These are phyloP conservation scores for Phaseolus coccineus DNA, from an alignment of 331 rosid species.

Conservation along the genomic window DNA sequence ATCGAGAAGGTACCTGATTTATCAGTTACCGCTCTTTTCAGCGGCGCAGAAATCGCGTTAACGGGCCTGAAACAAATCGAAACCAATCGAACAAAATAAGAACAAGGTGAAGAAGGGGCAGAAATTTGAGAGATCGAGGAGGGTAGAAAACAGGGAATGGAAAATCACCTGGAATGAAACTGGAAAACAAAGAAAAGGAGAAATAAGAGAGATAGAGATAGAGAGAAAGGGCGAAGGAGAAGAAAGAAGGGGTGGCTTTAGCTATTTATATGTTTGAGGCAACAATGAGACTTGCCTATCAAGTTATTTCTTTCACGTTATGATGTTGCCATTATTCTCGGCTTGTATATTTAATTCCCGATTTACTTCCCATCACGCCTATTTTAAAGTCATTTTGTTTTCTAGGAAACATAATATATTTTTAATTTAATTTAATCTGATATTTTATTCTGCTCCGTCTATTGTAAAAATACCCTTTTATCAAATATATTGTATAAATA, in stretches of 20 bases:
- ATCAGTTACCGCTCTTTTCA: slow-evolving; percentile 14
- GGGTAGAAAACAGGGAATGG: background rate
- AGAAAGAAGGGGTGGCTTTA: slow-evolving; percentile 13
- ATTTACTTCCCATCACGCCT: background rate
- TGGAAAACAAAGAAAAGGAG: slow-evolving; percentile 21
- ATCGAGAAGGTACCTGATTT: slow-evolving; percentile 46
- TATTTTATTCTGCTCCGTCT: background rate
- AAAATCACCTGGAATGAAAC: slow-evolving; percentile 19
- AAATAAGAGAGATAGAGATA: background rate
- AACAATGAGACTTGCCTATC: slow-evolving; percentile 44
- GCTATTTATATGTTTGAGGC: slow-evolving; percentile 53
- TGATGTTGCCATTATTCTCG: slow-evolving; percentile 39
- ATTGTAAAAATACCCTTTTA: too few relatives aligned
- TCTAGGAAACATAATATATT: background rate
- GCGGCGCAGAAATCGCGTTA: background rate
- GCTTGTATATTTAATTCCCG: background rate
- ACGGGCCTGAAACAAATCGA: slow-evolving; percentile 22
- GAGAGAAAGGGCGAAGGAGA: slow-evolving; percentile 15
- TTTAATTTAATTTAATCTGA: background rate
- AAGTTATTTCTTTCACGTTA: slow-evolving; percentile 42
- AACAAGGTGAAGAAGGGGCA: background rate
- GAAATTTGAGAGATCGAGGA: background rate
- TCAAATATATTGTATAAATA: too few relatives aligned
- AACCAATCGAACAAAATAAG: background rate
- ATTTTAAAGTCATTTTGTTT: background rate